phyloP scores from a whole-genome alignment of 441 rosid genomes.

The Geranium incanum region DNA sequence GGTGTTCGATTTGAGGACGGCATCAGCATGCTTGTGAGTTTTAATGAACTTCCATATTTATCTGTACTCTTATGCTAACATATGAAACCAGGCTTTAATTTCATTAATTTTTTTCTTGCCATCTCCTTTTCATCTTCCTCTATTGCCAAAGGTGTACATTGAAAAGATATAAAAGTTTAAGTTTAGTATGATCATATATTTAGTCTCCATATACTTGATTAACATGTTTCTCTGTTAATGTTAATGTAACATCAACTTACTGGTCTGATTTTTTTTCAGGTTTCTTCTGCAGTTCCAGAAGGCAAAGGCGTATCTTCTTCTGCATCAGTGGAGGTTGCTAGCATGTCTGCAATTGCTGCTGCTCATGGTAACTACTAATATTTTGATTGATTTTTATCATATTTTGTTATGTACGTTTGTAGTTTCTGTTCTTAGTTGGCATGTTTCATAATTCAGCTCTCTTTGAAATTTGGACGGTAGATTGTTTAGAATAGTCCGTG shows the following conservation, averaged over 20 bases:
- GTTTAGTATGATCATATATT: conserved; percentile 1
- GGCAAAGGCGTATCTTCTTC: conserved; percentile 99
- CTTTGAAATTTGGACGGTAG: no score
- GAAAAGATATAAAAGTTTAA: neutral
- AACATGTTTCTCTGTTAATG: neutral
- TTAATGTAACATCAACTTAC: neutral
- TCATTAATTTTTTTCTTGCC: neutral
- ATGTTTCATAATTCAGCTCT: no score
- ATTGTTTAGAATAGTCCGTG: no score
- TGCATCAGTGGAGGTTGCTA: conserved; percentile 91
- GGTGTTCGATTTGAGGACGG: conserved; percentile 82
- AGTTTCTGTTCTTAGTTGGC: neutral
- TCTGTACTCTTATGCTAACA: neutral
- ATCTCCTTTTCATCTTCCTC: neutral
- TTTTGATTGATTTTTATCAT: neutral
- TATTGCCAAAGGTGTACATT: neutral
- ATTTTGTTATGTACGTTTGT: neutral
- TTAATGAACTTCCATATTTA: neutral
- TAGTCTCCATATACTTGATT: neutral
- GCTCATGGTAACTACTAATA: conserved; percentile 61
- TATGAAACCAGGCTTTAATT: neutral
- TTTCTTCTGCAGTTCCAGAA: conserved; percentile 96
- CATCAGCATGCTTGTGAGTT: conserved; percentile 76
- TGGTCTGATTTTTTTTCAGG: conserved; percentile 39
- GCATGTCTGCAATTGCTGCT: conserved; percentile 96